A percentile compares a stretch with the other conserved stretches of the same genome.
These are phyloP conservation scores for Schwanniomyces vanrijiae DNA, from an alignment of 805 yeast species.

Conservation along the genomic window DNA sequence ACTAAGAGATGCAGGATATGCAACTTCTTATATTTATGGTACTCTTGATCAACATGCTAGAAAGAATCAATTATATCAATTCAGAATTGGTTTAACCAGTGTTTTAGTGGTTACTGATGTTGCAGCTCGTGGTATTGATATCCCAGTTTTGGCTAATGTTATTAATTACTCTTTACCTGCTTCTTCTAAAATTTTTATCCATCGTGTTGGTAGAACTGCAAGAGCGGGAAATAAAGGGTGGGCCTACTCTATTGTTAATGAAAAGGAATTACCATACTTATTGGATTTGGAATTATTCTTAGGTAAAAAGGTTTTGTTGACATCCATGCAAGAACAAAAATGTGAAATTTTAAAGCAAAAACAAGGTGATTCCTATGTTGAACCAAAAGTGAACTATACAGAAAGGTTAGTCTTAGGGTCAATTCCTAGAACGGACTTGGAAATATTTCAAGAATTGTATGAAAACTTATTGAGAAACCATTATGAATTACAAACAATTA, in stretches of 20 bases:
- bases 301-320: conserved; percentile 75
- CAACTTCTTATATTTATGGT: conserved; percentile 89
- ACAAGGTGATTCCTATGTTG: conserved; percentile 42
- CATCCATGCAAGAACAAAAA: conserved; percentile 67
- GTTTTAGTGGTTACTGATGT: conserved; percentile 96
- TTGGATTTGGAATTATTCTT: conserved; percentile 87
- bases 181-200: conserved; percentile 90
- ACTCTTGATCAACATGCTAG: conserved; percentile 94
- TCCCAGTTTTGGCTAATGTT: conserved; percentile 93
- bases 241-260: conserved; percentile 90
- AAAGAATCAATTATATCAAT: conserved; percentile 80
- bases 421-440: conserved; percentile 71
- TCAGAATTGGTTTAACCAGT: conserved; percentile 79
- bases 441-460: conserved; percentile 69
- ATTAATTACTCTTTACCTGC: conserved; percentile 88
- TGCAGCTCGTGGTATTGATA: conserved; percentile 98
- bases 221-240: conserved; percentile 98
- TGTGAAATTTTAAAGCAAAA: conserved; percentile 50
- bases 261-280: conserved; percentile 84
- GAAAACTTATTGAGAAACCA: conserved; percentile 58
- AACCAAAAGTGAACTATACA: conserved; percentile 68
- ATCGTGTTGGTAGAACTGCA: conserved; percentile 98
- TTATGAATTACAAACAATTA: conserved; percentile 65
- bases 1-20: conserved; percentile 76
- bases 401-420: conserved; percentile 81